These are phyloP conservation scores for Tuber magnatum DNA, from an alignment of 495 filamentous ascomycete genomes.

Conservation along the genomic window DNA sequence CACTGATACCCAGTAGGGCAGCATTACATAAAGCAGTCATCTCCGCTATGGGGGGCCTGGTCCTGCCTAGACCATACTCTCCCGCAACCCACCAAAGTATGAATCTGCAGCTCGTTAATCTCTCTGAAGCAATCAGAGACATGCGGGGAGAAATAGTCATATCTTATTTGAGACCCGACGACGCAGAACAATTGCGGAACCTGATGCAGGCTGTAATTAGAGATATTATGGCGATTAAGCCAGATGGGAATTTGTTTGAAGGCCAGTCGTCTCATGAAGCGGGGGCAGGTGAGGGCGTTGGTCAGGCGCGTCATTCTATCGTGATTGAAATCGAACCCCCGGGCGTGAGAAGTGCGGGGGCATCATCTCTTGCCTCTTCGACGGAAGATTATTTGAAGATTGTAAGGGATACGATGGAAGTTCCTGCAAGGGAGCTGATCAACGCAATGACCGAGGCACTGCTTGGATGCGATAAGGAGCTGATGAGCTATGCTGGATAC, in stretches of 20 bases:
- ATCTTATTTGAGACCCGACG: constrained; percentile 48
- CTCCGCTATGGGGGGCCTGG: constrained; percentile 44
- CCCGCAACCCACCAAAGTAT: constrained; percentile 42
- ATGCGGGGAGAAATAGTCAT: constrained; percentile 51
- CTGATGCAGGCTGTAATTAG: constrained; percentile 51
- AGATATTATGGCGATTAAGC: constrained; percentile 44
- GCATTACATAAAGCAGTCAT: constrained; percentile 44
- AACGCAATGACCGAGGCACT: constrained; percentile 45
- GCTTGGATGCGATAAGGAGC: constrained; percentile 44
- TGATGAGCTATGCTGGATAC: constrained; percentile 50
- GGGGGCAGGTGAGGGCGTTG: constrained; percentile 10
- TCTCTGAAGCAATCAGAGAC: constrained; percentile 53
- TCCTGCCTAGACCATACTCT: constrained; percentile 44
- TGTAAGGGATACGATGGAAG: constrained; percentile 45
- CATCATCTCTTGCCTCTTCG: constrained; percentile 22
- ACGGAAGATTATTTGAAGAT: constrained; percentile 25
- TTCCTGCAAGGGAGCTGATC: constrained; percentile 47
- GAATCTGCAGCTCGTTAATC: constrained; percentile 46
- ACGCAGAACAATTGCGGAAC: constrained; percentile 48
- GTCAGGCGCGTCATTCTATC: constrained; percentile 10
- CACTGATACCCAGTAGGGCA: constrained; percentile 36
- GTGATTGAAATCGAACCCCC: constrained; percentile 43
- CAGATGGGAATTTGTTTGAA: constrained; percentile 46
- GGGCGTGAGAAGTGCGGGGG: neutral
- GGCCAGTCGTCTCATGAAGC: constrained; percentile 6